Evolutionary conservation across 2,329 filamentous ascomycete species (phyloP).

Genomic region (Coniella lustricola): DNA sequence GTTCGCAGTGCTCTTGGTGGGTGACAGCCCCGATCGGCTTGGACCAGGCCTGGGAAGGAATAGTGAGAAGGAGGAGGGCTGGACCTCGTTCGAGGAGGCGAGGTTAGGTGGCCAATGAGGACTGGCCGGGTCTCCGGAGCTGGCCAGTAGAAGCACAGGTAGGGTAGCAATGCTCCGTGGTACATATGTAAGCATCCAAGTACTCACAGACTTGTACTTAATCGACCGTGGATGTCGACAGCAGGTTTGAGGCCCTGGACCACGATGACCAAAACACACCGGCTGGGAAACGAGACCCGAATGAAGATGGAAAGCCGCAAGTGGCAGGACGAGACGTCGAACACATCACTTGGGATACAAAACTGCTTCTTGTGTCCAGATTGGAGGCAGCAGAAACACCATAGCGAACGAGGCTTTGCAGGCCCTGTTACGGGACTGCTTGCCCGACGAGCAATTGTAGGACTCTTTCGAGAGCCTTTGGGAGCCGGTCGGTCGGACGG

Average conservation of each 20-base stretch:
- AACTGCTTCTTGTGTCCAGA: too few relatives aligned
- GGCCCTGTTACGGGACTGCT: too few relatives aligned
- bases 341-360: too few relatives aligned
- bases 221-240: too few relatives aligned
- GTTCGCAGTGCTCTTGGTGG: too few relatives aligned
- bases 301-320: neutral
- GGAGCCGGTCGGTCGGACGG: too few relatives aligned
- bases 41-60: neutral
- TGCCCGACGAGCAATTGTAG: too few relatives aligned
- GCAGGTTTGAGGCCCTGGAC: neutral
- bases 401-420: too few relatives aligned
- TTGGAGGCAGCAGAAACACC: too few relatives aligned
- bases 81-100: constrained; percentile 6
- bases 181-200: neutral
- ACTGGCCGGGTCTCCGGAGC: too few relatives aligned
- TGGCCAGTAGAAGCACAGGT: neutral
- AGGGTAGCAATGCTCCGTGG: neutral
- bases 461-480: too few relatives aligned
- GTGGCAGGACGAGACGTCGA: neutral
- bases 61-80: neutral
- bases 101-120: neutral
- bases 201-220: neutral
- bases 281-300: neutral
- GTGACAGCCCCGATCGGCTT: neutral
- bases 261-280: neutral